Percentiles rank a stretch among this genome's conserved stretches.
These are phyloP conservation scores for Albatrellus ellisii DNA, from an alignment of 768 basidiomycete genomes.

Conservation along the genomic window DNA sequence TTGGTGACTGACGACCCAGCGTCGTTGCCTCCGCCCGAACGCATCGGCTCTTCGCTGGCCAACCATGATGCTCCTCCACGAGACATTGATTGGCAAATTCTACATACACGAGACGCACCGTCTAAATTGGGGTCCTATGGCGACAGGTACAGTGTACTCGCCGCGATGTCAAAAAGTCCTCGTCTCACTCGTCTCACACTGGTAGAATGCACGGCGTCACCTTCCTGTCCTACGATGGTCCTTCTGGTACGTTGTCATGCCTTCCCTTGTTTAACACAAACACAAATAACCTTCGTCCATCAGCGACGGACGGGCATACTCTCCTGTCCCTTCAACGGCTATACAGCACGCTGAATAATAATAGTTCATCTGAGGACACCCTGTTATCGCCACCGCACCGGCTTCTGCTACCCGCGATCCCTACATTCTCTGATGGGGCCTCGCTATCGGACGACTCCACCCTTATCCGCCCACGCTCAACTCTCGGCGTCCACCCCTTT, in stretches of 20 bases:
- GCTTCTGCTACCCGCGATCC: slow-evolving; percentile 59
- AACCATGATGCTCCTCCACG: slow-evolving; percentile 27
- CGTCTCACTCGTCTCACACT: neutral
- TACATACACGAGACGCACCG: slow-evolving; percentile 15
- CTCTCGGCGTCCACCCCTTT: slow-evolving; percentile 15
- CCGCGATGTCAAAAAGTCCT: neutral
- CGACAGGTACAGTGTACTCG: slow-evolving; percentile 17
- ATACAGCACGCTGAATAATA: slow-evolving; percentile 46
- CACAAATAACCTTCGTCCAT: neutral
- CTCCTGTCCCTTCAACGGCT: slow-evolving; percentile 68
- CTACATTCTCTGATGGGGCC: slow-evolving; percentile 35
- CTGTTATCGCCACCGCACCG: slow-evolving; percentile 25
- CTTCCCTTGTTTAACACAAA: neutral
- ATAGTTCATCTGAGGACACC: slow-evolving; percentile 7
- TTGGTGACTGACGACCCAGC: slow-evolving; percentile 56
- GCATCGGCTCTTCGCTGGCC: slow-evolving; percentile 31
- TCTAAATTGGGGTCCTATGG: slow-evolving; percentile 18
- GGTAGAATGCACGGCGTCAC: slow-evolving; percentile 53
- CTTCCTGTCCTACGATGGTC: slow-evolving; percentile 30
- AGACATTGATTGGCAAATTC: slow-evolving; percentile 41
- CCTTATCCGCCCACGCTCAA: slow-evolving; percentile 20
- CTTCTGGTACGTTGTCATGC: slow-evolving; percentile 14
- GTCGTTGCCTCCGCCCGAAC: slow-evolving; percentile 41
- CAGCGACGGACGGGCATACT: slow-evolving; percentile 42
- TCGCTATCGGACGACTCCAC: slow-evolving; percentile 19